Evolutionary conservation across 768 basidiomycete species (phyloP).

Genomic region (Kwoniella sp.): DNA sequence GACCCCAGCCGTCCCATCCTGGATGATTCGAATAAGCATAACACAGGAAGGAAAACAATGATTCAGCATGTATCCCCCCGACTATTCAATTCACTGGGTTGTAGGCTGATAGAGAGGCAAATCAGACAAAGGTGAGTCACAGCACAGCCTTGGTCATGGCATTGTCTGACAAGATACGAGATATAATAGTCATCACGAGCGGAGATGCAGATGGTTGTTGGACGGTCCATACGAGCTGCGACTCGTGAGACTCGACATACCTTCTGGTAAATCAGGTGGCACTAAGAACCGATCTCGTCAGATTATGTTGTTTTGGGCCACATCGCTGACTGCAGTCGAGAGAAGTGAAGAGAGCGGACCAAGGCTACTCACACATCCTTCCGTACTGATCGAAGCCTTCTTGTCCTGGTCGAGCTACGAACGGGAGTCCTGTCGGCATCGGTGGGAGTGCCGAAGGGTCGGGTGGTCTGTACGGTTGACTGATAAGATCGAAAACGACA

Average conservation of each 20-base stretch:
- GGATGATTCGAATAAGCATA: neutral
- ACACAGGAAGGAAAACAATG: neutral
- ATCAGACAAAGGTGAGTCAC: no score
- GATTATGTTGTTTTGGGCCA: no score
- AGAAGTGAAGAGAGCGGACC: no score
- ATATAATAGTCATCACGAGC: no score
- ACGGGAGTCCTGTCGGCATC: slow-evolving; percentile 50
- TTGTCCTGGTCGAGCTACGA: slow-evolving; percentile 52
- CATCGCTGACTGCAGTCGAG: neutral
- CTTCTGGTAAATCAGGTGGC: slow-evolving; percentile 48
- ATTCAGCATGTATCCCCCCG: no score
- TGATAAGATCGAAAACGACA: slow-evolving; percentile 7
- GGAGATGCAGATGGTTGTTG: no score
- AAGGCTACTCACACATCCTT: slow-evolving; percentile 46
- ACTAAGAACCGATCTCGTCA: slow-evolving; percentile 26
- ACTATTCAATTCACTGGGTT: no score
- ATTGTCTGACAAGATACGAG: no score
- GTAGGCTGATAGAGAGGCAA: no score
- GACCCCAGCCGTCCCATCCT: slow-evolving; percentile 53
- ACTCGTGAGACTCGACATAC: slow-evolving; percentile 14
- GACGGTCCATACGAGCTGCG: no score
- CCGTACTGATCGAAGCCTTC: slow-evolving; percentile 53
- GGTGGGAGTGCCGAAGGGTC: slow-evolving; percentile 46
- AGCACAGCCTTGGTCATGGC: no score
- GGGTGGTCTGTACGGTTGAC: slow-evolving; percentile 51